Evolutionary conservation across 805 yeast genomes (phyloP).

Genomic region (Lachancea dasiensis): DNA sequence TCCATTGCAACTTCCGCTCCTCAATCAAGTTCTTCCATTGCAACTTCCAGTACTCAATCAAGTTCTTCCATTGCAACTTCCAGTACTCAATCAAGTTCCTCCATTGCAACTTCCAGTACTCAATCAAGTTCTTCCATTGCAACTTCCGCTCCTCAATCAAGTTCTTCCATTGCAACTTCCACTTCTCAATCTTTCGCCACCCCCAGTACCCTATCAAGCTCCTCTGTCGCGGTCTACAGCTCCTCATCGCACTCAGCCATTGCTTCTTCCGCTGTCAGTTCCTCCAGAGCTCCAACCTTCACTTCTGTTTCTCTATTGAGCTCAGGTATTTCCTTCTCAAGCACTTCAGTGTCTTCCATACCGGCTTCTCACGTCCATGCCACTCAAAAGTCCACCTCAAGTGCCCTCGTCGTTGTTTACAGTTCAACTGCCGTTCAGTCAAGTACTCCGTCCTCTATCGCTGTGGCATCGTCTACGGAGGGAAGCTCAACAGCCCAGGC

Average conservation of each 20-base stretch:
- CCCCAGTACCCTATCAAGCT: neutral
- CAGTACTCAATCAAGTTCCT: too few species aligned
- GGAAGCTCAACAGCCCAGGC: too few species aligned
- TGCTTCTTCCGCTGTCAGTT: neutral
- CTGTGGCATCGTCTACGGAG: too few species aligned
- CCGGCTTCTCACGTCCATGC: slow-evolving; percentile 7
- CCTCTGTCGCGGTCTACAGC: too few species aligned
- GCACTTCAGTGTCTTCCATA: slow-evolving; percentile 7
- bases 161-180: slow-evolving; percentile 14
- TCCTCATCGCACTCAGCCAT: too few species aligned
- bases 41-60: too few species aligned
- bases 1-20: too few species aligned
- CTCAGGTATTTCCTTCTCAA: slow-evolving; percentile 4
- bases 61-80: too few species aligned
- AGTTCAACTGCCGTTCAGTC: neutral
- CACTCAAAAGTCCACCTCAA: slow-evolving; percentile 12
- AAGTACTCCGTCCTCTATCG: neutral
- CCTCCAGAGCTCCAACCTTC: neutral
- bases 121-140: too few species aligned
- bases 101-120: too few species aligned
- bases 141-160: too few species aligned
- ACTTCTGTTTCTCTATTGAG: slow-evolving; percentile 3
- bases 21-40: too few species aligned
- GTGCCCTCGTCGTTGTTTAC: slow-evolving; percentile 10
- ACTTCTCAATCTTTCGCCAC: slow-evolving; percentile 11